Evolutionary conservation across 371 early-diverging fungal species (phyloP), one percentile per base, ranked within the genome.

Genomic region (Mucor indicus): DNA sequence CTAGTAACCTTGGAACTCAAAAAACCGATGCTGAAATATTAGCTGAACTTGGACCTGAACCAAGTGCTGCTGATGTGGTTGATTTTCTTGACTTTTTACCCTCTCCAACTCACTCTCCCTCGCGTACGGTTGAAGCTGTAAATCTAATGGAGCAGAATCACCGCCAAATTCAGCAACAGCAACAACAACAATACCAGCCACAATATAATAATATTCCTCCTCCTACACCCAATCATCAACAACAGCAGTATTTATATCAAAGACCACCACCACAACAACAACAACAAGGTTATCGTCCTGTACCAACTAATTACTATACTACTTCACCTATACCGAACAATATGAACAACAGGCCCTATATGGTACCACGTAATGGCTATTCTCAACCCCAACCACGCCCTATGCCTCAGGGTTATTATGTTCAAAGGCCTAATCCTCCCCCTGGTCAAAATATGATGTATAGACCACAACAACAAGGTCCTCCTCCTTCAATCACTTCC

Each of bases 11-110:
- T 29, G 30, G 8, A 33, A 12, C n/a, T 11, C 51, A 47, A 29
- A 29, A 50, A 41, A 32, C 37, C 10, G 56, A 56, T 15, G 45
- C 48, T 6, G 59, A 48, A 13, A 13, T 49, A 40, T 17, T 50
- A 15, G 58, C 24, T 12, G 68, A 70, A 37, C 50, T 65, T 29
- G 71, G 71, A 0, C 71, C 66, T 21, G 75, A 75, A 29, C 75
- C 75, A 20, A 75, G 75, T 62, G 75, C 75, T 30, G 75, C 75
- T 29, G 75, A 75, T 58, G 72, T 75, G 8, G 69, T 66, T 15
- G 75, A 75, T 52, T 71, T 75, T 45, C 50, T 75, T 17, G 75
- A 75, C 33, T 75, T 66, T 47, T 45, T 75, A 25, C 75, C 75
- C 19, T 75, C 75, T 9, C 75, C 75, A 16, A 68, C 75, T 1